Evolutionary conservation across 192 early-diverging fungal species (phyloP).

Genomic region (Coemansia asiatica): DNA sequence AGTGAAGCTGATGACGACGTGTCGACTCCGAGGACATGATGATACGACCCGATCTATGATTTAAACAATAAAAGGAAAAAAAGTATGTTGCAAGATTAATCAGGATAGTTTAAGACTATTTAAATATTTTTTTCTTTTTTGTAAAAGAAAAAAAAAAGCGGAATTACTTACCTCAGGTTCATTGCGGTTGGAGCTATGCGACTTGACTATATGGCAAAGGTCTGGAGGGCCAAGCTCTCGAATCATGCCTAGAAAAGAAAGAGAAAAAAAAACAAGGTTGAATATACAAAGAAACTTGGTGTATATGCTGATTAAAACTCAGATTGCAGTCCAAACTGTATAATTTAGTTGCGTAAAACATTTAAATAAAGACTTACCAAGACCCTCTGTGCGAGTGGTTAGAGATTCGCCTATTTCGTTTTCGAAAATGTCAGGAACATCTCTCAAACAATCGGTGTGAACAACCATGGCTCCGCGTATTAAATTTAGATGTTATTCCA

Average conservation of each 20-base stretch:
- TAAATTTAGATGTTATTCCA: too few species aligned
- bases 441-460: conserved; percentile 67
- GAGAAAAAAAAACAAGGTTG: conserved; percentile 9
- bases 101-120: too few species aligned
- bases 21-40: conserved; percentile 77
- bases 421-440: conserved; percentile 98
- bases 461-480: conserved; percentile 15
- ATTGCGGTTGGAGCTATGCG: conserved; percentile 61
- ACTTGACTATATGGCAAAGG: conserved; percentile 94
- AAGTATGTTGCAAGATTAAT: not conserved
- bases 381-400: conserved; percentile 79
- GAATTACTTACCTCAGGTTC: conserved; percentile 37
- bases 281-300: too few species aligned
- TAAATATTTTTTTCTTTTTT: too few species aligned
- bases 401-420: conserved; percentile 87
- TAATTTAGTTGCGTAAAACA: not conserved
- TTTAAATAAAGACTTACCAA: conserved; percentile 63
- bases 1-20: conserved; percentile 92
- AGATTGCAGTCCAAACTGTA: not conserved
- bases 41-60: conserved; percentile 78
- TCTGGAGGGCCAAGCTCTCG: conserved; percentile 97
- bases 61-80: conserved; percentile 2
- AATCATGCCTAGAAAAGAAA: conserved; percentile 61
- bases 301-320: too few species aligned
- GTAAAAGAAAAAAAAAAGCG: not conserved